Evolutionary conservation across 495 filamentous ascomycete species (phyloP), one percentile per base, ranked within the genome.

Genomic region (Parathielavia appendiculata): DNA sequence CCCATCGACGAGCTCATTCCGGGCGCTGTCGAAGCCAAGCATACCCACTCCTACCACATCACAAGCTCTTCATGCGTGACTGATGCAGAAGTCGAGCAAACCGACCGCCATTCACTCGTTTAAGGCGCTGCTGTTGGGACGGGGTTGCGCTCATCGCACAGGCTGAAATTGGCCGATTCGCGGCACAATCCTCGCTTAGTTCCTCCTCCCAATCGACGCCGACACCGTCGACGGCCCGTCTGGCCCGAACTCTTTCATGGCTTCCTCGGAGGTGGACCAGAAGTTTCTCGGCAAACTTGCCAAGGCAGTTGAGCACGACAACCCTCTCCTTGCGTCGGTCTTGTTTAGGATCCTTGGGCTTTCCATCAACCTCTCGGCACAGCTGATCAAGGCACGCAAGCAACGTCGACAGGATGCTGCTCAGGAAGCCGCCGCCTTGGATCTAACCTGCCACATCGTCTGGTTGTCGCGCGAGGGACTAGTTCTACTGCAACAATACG

Each of bases 381-480:
- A 95, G 65, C 86, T 97, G 10, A 76, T 93, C 50, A 84, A 83
- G 17, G 93, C 92, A 14, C 83, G 89, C 55, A 88, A 90, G 64
- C 78, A 92, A 39, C 88, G 92, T n/a, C 86, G 87, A 53, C 78
- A 90, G 2, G 92, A 96, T 65, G 83, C 85, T 1, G 87, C 86
- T 8, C 82, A 87, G 10, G 81, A 88, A 67, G 90, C 89, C 2
- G 88, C 90, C 62, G 89, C 89, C 1, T 80, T 96, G 8, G 84
- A 92, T 63, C 77, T 90, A 5, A 91, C 95, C 67, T 87, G 93
- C 63, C 90, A 93, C 71, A 97, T 97, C 67, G 84, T 97, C 55
- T 98, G 92, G 91, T 84, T 97, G 40, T 87, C 93, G 1, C 85
- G 92, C 7, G 95, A 98, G 75, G 93, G 93, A 7, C 78, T 97